Evolutionary conservation across 2,329 filamentous ascomycete genomes (phyloP), one percentile per base, ranked within the genome.

Genomic region (Scedosporium dehoogii): DNA sequence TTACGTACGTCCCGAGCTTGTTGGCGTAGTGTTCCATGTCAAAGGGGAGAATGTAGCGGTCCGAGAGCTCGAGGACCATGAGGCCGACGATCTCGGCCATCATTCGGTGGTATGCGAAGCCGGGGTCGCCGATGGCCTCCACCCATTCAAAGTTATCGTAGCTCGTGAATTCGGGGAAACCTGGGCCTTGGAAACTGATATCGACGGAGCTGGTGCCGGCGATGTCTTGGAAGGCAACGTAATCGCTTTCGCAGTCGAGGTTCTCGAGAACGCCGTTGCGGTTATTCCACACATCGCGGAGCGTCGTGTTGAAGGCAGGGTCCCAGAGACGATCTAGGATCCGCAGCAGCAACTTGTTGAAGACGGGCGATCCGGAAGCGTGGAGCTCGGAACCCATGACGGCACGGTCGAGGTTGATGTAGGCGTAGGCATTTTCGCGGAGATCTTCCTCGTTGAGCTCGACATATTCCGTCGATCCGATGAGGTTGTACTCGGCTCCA

Each of bases 111-210:
- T 96, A 94, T 10, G 81, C 74, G 70, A 96, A 96, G 1, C 83
- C 87, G 0, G 91, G 91, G 71, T 99, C 94, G 23, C 90, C 87
- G 64, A 90, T 85, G 44, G 81, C 82, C 27, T 86, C 79, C 82
- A 97, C 91, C 87, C 91, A 93, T 55, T 92, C 88, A 68, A 90
- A 92, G 61, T 86, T 96, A 71, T 97, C 93, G 74, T 96, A 96
- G 74, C 89, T 94, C 64, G 89, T 92, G 73, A 92, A 87, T 60
- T 87, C 85, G 0, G 92, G 91, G 68, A 83, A 88, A 10, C 78
- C 74, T 6, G 82, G 78, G 55, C 89, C 89, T 44, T 78, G 69
- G 70, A 99, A 97, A 29, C 85, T 82, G 66, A 99, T 84, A 72
- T 97, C 92, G 62, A 99, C 79, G 10, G 90, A 92, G 55, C 91